Base-by-base conservation (phyloP, 75 land plant species). In the Pseudotsuga menziesii region DNA sequence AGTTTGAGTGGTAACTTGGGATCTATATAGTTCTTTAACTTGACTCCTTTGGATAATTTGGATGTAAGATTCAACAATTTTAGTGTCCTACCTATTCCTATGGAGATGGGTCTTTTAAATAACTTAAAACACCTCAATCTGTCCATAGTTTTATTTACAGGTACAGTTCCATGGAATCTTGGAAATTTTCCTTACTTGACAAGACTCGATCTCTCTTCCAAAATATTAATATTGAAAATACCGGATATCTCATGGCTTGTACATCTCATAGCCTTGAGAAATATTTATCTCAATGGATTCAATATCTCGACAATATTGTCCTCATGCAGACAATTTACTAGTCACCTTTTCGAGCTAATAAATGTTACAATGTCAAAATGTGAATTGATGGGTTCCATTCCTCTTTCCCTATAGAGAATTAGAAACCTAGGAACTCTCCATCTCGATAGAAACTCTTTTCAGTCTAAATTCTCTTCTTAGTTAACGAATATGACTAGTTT, bases 51-150 rank as follows among this genome's bases (percentile, higher is more conserved):
- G 29, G 5, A 54, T 19, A 19, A 79, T 66, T 36, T 83, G 48
- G 85, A 83, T 69, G 61, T 80, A 61, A 80, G 85, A 48, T 44
- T 29, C 5, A 83, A 83, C 26, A 76, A 35, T 25, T 80, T 80
- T 57, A 55, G 19, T 26, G 82, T 70, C 3, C 55, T 22, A 14
- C n/a, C 57, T 29, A 73, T 83, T 52, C 85, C 85, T 56, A 61
- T 44, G 6, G 77, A 79, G 35, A 20, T 83, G 1, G 78, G 82
- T 52, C 72, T 75, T 14, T 29, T 83, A 59, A 35, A 57, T 20
- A 58, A 41, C 4, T 62, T 83, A 32, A 44, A 23, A 25, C 73
- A 83, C 63, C 72, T 83, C 2, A 71, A 80, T 61, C 55, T 83
- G 19, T 83, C 82, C 0, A 13, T 56, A 1, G 77, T 79, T 58